Conservation (phyloP, 176 grass and related monocot genomes). For the Phragmites australis region DNA sequence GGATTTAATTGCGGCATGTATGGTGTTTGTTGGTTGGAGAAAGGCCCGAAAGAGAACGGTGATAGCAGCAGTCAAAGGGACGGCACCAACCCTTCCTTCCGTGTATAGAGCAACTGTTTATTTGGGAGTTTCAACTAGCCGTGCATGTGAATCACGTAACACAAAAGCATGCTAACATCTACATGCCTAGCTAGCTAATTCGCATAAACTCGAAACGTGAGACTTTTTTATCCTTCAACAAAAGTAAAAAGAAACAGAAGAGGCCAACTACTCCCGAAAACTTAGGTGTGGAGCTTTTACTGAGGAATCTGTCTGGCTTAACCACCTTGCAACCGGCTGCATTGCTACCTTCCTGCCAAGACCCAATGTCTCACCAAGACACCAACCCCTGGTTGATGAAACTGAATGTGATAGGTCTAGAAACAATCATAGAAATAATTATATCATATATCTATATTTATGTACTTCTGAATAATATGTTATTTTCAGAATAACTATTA, state of each 20-base stretch:
- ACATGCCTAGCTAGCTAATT: no score
- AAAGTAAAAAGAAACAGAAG: no score
- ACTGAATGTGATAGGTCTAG: no score
- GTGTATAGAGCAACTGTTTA: background rate
- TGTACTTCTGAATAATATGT: no score
- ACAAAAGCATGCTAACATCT: background rate
- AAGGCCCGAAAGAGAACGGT: background rate
- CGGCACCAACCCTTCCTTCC: background rate
- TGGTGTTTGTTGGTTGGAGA: conserved; percentile 25
- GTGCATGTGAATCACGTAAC: background rate
- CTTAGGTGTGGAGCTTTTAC: background rate
- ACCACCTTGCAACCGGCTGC: conserved; percentile 20
- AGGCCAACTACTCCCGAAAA: background rate
- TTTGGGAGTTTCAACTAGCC: background rate
- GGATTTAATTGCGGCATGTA: background rate
- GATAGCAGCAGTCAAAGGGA: background rate
- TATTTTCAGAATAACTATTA: no score
- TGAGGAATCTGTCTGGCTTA: conserved; percentile 16
- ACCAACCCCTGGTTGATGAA: conserved; percentile 10
- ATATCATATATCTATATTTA: no score
- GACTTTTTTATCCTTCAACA: no score
- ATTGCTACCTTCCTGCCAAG: background rate
- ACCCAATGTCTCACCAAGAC: conserved; percentile 14
- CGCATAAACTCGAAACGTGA: no score
- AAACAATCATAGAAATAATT: no score